A percentile compares a stretch with the other conserved stretches of the same genome.
phyloP scores from a whole-genome alignment of 345 rosid genomes.

The Murraya paniculata region DNA sequence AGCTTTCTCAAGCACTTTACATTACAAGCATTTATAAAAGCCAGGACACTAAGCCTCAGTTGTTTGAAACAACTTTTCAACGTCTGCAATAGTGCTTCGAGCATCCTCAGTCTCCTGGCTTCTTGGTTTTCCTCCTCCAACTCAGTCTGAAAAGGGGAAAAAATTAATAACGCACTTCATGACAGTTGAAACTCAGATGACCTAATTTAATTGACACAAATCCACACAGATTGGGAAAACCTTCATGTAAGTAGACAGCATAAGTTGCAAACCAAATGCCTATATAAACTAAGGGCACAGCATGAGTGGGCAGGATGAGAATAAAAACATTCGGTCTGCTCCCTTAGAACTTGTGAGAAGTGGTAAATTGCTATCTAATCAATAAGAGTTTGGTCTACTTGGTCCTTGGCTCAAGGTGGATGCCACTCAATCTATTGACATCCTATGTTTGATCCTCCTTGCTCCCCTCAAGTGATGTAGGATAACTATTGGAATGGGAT shows the following conservation, averaged over 20 bases:
- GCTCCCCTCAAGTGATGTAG: neutral
- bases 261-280: neutral
- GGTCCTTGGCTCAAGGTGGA: neutral
- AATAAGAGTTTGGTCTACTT: neutral
- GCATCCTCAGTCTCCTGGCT: constrained; percentile 66
- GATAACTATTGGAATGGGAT: neutral
- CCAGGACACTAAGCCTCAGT: constrained; percentile 41
- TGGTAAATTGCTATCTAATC: neutral
- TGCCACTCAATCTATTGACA: neutral
- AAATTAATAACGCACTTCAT: neutral
- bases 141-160: constrained; percentile 44
- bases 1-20: constrained; percentile 4
- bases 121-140: constrained; percentile 58
- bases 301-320: neutral
- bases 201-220: neutral
- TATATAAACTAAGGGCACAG: neutral
- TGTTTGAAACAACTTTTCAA: constrained; percentile 57
- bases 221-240: neutral
- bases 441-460: neutral
- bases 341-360: neutral
- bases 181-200: neutral
- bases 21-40: neutral
- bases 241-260: neutral
- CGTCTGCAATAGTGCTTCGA: constrained; percentile 49
- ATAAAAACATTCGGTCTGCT: neutral